Evolutionary conservation across 345 rosid genomes (phyloP), one percentile per base, ranked within the genome.

Genomic region (Citrus reticulata): DNA sequence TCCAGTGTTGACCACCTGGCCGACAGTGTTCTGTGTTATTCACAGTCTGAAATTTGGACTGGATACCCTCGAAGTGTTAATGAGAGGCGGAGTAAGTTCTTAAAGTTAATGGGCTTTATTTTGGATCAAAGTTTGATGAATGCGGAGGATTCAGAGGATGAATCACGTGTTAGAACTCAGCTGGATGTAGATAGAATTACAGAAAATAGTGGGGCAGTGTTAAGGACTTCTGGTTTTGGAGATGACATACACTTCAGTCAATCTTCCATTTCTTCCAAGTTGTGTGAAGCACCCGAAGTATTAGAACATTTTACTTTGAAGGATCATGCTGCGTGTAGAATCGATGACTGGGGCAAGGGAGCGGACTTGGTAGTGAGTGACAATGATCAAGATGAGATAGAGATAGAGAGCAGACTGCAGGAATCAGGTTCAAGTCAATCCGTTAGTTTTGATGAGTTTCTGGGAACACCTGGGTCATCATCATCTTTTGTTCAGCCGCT

Each of bases 71-170:
- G 82, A 77, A 93, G 93, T 77, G 88, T 90, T 78, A 60, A 65
- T 39, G 91, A 85, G 61, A 90, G 95, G 13, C 91, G 94, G 20
- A 59, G 73, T 16, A 83, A 74, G 85, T 90, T 90, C 66, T 34
- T 63, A 6, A 79, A 71, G 64, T 83, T 82, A 85, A 84, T 77
- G 62, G 90, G 84, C 70, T 72, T 85, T 73, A 71, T 72, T 76
- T 80, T 70, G 59, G 82, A 87, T 74, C 69, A 30, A 25, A 85
- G 71, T 70, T 78, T 77, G 14, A 40, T 77, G 7, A 67, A 70
- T 3, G 16, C 62, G n/a, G 88, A 83, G 80, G 80, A 78, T 49
- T 68, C 60, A 14, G 82, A 32, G 34, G 80, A 68, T 76, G 77
- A 70, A 9, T 81, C 76, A 27, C 29, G 17, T n/a, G 75, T 72